Base-by-base conservation (phyloP, 352 stramenopile genomes). In the Phytophthora kernoviae region DNA sequence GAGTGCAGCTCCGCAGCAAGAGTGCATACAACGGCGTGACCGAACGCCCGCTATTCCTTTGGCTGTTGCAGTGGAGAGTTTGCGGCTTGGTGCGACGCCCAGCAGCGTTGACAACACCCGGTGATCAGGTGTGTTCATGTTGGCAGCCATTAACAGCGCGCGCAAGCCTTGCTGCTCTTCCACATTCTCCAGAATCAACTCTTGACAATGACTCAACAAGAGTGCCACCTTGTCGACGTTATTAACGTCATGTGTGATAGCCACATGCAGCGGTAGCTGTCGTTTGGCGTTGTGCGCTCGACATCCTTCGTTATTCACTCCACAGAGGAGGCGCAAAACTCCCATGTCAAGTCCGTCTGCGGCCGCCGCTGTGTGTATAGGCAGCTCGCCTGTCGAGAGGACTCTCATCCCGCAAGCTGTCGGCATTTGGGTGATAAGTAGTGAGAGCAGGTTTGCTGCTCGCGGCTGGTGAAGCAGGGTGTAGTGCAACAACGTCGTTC, bases 401-500 rank as follows among this genome's bases (percentile, higher is more conserved):
- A 30, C 24, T 15, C 57, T 58, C 39, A 69, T 72, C 3, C 11
- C 57, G 42, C 68, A 76, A 11, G 73, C 57, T 15, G 41, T 49
- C 3, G 79, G 73, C 54, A 79, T 70, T 5, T 36, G 36, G 24
- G 24, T 43, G 15, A 43, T 20, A 8, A 92, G 17, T 18, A 66
- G 33, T 11, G 68, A 54, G 0, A 87, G 36, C 18, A 87, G 50
- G n/a, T 26, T 33, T 0, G 59, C 58, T n/a, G 55, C 42, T 14
- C 47, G 24, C 5, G 69, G 54, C 5, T 81, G 68, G 50, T 90
- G 76, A 0, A 90, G 46, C 6, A 90, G 47, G 10, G 58, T 65
- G 26, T 87, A 92, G 17, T 90, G 83, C 24, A 92, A 51, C 12
- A 90, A 58, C 6, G 82, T 87, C 18, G 68, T 84, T 14, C 57